Conservation (phyloP, 1,139 yeast species). For the Sugiyamaella grinbergsii region DNA sequence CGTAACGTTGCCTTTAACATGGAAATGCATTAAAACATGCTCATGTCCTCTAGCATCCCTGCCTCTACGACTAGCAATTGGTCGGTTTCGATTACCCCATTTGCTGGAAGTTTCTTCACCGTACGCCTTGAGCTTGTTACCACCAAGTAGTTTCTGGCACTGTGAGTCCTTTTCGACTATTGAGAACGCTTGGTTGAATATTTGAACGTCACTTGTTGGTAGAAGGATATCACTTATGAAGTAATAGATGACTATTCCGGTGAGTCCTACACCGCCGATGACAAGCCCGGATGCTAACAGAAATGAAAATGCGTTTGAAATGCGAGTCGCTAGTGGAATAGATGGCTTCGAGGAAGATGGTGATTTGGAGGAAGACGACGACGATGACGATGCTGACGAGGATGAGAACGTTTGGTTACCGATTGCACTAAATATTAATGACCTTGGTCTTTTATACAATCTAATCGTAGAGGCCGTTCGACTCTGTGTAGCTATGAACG, state of each 20-base stretch:
- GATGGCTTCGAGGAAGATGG: background rate
- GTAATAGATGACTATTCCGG: slow-evolving; percentile 71
- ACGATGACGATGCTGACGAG: background rate
- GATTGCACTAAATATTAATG: too few species aligned
- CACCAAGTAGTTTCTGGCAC: slow-evolving; percentile 60
- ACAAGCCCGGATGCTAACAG: slow-evolving; percentile 55
- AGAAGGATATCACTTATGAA: slow-evolving; percentile 76
- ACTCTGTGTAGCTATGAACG: background rate
- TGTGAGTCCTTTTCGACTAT: slow-evolving; percentile 67
- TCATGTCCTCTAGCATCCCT: slow-evolving; percentile 73
- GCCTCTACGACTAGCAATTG: slow-evolving; percentile 56
- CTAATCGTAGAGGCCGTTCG: too few species aligned
- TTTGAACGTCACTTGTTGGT: slow-evolving; percentile 89
- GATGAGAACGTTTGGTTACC: background rate
- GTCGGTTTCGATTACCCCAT: slow-evolving; percentile 82
- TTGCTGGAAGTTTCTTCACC: slow-evolving; percentile 69
- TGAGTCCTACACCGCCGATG: slow-evolving; percentile 56
- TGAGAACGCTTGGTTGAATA: slow-evolving; percentile 83
- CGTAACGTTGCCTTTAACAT: slow-evolving; percentile 66
- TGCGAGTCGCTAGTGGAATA: slow-evolving; percentile 23
- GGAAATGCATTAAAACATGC: slow-evolving; percentile 81
- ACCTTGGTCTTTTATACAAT: too few species aligned
- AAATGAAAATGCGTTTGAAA: slow-evolving; percentile 44
- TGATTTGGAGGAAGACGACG: slow-evolving; percentile 1
- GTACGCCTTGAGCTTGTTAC: slow-evolving; percentile 73